Base-by-base conservation (phyloP, 176 grass and related monocot species). In the Juncus effusus region DNA sequence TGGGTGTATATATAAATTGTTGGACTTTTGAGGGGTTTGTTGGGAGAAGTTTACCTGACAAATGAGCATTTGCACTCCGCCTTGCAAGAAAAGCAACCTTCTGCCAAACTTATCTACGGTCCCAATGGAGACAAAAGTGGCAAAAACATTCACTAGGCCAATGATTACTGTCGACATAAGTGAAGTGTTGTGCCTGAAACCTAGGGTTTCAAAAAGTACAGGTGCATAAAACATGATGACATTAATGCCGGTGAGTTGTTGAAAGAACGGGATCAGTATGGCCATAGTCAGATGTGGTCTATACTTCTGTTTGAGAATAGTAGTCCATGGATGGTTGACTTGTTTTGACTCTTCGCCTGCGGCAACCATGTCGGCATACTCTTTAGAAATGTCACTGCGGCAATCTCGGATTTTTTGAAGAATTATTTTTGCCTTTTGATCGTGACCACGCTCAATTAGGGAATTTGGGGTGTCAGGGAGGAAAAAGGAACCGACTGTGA, bases 161-260 rank as follows among this genome's bases (percentile, higher is more conserved):
- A 54, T 74, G 51, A 74, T 74, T 36, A 74, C 71, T 13, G 71
- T 40, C 7, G 71, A 62, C 71, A 74, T 63, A 10, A 74, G 71
- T 1, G 56, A 61, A 14, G 71, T 61, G 50, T 53, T 50, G 12
- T 37, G 39, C 5, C 42, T 56, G 35, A 74, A 74, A 13, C 71
- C 71, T 16, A 74, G 58, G 56, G 71, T 74, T 49, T 53, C 60
- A 14, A 74, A 74, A 47, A 74, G 71, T 35, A 74, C 71, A 0
- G 71, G 71, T 35, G 71, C 58, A 52, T 74, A 74, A 8, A 74
- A 54, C 71, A 74, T 74, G 71, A 74, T 62, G 8, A 62, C 71
- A 4, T 74, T 74, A 10, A 74, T 63, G n/a, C 71, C 71, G 13
- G 58, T 74, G 37, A 74, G 40, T 19, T 74, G 71, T 28, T 74